phyloP scores from a whole-genome alignment of 768 basidiomycete genomes.

The Suillus cothurnatus region DNA sequence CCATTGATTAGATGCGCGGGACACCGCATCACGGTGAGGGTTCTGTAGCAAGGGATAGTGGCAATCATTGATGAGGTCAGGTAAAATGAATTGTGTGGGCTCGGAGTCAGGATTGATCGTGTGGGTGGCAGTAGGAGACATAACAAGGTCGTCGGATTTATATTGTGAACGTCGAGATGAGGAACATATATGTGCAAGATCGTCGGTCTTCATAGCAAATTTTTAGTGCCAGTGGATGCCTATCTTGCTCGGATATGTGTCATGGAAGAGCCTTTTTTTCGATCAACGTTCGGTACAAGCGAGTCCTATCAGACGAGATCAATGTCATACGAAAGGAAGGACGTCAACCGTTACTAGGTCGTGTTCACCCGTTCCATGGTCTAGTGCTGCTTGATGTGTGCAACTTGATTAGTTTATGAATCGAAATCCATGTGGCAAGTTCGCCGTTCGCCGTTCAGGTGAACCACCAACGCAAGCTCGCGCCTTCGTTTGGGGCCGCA shows the following conservation, averaged over 20 bases:
- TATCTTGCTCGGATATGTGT: neutral
- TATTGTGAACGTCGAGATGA: neutral
- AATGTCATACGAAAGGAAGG: too few species aligned
- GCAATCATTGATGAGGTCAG: constrained; percentile 43
- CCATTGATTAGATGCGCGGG: constrained; percentile 40
- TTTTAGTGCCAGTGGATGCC: neutral
- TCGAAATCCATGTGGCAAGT: too few species aligned
- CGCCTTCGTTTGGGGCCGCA: too few species aligned
- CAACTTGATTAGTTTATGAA: too few species aligned
- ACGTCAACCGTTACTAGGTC: too few species aligned
- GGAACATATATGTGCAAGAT: neutral
- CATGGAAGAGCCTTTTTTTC: too few species aligned
- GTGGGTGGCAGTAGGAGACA: constrained; percentile 25
- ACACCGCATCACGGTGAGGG: constrained; percentile 33
- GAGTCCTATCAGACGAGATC: too few species aligned
- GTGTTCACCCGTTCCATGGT: too few species aligned
- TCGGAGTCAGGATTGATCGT: constrained; percentile 12
- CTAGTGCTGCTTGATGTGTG: too few species aligned
- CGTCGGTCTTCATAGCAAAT: neutral
- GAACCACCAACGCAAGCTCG: too few species aligned
- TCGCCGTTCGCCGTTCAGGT: too few species aligned
- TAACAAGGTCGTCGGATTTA: constrained; percentile 14
- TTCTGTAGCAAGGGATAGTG: constrained; percentile 38
- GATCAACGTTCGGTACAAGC: too few species aligned
- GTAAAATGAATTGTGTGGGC: constrained; percentile 35